Percentiles rank a stretch among this genome's conserved stretches.
Conservation (phyloP, 192 early-diverging fungal species). For the Coemansia sp. region DNA sequence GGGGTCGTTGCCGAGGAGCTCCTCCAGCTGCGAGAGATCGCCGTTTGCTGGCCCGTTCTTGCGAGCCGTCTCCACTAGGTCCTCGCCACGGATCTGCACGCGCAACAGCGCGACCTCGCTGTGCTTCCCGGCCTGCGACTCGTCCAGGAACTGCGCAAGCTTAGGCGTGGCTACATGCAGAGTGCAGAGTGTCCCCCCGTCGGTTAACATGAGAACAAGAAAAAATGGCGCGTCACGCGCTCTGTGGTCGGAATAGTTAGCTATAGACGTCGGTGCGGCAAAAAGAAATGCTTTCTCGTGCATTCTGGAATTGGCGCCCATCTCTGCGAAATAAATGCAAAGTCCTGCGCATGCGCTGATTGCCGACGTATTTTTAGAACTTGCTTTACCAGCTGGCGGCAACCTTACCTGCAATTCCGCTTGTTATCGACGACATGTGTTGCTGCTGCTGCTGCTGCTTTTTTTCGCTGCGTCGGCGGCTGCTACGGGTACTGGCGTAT, state of each 20-base stretch:
- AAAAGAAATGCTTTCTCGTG: no score
- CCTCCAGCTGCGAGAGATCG: slow-evolving; percentile 39
- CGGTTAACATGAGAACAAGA: no score
- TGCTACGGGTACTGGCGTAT: no score
- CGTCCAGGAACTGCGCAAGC: slow-evolving; percentile 45
- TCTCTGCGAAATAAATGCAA: neutral
- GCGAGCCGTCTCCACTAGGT: slow-evolving; percentile 39
- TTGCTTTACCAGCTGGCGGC: neutral
- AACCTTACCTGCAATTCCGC: slow-evolving; percentile 15
- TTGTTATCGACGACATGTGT: slow-evolving; percentile 8
- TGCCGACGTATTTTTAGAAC: neutral
- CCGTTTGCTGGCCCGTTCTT: slow-evolving; percentile 40
- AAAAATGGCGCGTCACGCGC: no score
- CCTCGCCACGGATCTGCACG: slow-evolving; percentile 42
- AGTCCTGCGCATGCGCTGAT: neutral
- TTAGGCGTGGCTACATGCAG: slow-evolving; percentile 30
- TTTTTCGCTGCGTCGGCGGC: no score
- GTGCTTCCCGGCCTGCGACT: slow-evolving; percentile 41
- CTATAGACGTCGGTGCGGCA: no score
- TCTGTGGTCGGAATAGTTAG: no score
- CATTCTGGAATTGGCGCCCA: neutral
- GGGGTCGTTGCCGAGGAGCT: slow-evolving; percentile 24
- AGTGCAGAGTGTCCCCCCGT: no score
- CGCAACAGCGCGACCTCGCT: slow-evolving; percentile 31
- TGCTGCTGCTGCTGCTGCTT: neutral